These are phyloP conservation scores for Populus nigra DNA, from an alignment of 345 rosid genomes.

Conservation along the genomic window DNA sequence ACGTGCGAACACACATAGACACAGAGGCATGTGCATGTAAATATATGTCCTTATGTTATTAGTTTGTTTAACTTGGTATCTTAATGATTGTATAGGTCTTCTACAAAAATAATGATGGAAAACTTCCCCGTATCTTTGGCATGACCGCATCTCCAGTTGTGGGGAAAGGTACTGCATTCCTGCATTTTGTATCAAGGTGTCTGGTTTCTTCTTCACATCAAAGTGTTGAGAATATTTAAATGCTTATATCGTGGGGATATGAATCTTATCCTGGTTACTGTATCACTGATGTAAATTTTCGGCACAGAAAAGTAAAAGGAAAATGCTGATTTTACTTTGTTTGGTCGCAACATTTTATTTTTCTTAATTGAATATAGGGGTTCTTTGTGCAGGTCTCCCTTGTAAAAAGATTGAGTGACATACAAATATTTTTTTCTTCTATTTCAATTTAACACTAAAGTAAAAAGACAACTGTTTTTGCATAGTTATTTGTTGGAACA, in stretches of 20 bases:
- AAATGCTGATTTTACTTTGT: too few species aligned
- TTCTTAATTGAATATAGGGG: too few species aligned
- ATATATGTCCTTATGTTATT: background rate
- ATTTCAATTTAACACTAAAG: background rate
- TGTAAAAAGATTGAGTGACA: background rate
- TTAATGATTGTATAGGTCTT: constrained; percentile 52
- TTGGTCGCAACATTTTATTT: too few species aligned
- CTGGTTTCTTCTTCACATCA: background rate
- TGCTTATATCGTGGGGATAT: background rate
- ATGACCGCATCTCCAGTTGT: constrained; percentile 97
- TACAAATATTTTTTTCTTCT: background rate
- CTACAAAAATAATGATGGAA: constrained; percentile 49
- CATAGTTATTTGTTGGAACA: background rate
- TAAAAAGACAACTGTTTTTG: background rate
- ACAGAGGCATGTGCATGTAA: background rate
- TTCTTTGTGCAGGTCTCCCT: background rate
- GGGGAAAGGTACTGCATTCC: constrained; percentile 66
- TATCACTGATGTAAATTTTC: too few species aligned
- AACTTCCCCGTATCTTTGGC: constrained; percentile 84
- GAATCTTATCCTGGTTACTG: too few species aligned
- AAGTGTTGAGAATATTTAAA: background rate
- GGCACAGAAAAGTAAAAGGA: too few species aligned
- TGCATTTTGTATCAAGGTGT: constrained; percentile 8
- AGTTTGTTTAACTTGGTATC: constrained; percentile 19
- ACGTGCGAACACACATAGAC: background rate